Evolutionary conservation across 306 rosid genomes (phyloP).

Genomic region (Rubus idaeus): DNA sequence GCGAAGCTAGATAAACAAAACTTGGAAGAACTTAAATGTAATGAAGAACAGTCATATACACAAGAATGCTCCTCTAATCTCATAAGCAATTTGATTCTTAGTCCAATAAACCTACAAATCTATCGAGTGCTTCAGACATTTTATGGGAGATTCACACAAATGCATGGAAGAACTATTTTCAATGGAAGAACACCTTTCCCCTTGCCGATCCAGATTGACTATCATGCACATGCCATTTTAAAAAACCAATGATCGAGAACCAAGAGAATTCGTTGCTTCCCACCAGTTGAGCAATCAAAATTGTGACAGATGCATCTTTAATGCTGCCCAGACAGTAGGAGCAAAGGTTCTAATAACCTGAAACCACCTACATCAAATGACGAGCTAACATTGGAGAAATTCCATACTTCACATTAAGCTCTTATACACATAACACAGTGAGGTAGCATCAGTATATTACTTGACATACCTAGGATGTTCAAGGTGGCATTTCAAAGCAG

Average conservation of each 20-base stretch:
- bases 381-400: conserved; percentile 21
- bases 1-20: conserved; percentile 18
- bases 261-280: conserved; percentile 12
- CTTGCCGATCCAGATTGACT: background rate
- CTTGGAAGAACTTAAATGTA: conserved; percentile 11
- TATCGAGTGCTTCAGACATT: conserved; percentile 11
- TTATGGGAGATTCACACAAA: conserved; percentile 20
- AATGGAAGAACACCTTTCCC: conserved; percentile 5
- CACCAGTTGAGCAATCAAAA: conserved; percentile 17
- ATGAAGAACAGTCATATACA: conserved; percentile 17
- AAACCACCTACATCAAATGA: conserved; percentile 26
- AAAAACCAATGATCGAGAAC: background rate
- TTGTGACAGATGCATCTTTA: conserved; percentile 3
- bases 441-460: background rate
- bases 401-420: conserved; percentile 10
- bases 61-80: conserved; percentile 20
- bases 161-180: conserved; percentile 10
- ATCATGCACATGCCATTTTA: background rate
- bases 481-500: conserved; percentile 2
- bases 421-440: conserved; percentile 18
- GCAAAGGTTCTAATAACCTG: conserved; percentile 13
- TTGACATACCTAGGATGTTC: background rate
- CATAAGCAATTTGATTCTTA: conserved; percentile 24
- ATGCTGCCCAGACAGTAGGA: background rate
- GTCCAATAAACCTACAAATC: conserved; percentile 29